Base-by-base conservation (phyloP, 2,329 filamentous ascomycete species). In the Falciphora oryzae region DNA sequence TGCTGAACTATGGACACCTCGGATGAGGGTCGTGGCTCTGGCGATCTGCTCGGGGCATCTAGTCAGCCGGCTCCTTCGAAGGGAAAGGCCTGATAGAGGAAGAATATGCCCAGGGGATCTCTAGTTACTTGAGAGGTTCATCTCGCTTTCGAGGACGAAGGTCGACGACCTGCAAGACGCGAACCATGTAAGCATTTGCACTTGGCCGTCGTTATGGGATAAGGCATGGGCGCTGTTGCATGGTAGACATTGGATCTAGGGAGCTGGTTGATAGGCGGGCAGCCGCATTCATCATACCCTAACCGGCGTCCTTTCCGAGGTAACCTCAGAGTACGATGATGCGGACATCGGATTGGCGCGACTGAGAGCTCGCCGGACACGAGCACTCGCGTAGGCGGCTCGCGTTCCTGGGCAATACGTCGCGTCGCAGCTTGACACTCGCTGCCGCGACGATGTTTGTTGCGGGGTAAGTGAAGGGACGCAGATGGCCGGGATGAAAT, bases 1-100 rank as follows among this genome's bases (percentile, higher is more conserved):
- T 81, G 78, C 63, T 75, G 72, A 1, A 74, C 70, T 57, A 81
- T 68, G 7, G 68, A 73, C 3, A 81, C 59, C 27, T 64, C 62
- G 14, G 10, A 38, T 16, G 50, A 63, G 1, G 27, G 57, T 28
- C 29, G 61, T 27, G 32, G 63, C 16, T 58, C 62, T 25, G 35
- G 27, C 7, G 63, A 35, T 8, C 38, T 66, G 63, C 31, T n/a
- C 27, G 29, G 57, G 5, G 5, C n/a, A n/a, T 53, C 18, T 3
- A 11, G 44, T 53, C 22, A 53, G 44, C 22, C 44, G n/a, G n/a
- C 7, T 25, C 18, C 44, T 53, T n/a, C 6, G 3, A 10, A 22
- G 4, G 18, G n/a, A 29, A 25, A 57, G 28, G 56, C 22, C 10
- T 57, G 25, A 57, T 57, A 13, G 25, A 57, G 38, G 38, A 7